Base-by-base conservation (phyloP, 768 basidiomycete species). In the Tylopilus rubrobrunneus region DNA sequence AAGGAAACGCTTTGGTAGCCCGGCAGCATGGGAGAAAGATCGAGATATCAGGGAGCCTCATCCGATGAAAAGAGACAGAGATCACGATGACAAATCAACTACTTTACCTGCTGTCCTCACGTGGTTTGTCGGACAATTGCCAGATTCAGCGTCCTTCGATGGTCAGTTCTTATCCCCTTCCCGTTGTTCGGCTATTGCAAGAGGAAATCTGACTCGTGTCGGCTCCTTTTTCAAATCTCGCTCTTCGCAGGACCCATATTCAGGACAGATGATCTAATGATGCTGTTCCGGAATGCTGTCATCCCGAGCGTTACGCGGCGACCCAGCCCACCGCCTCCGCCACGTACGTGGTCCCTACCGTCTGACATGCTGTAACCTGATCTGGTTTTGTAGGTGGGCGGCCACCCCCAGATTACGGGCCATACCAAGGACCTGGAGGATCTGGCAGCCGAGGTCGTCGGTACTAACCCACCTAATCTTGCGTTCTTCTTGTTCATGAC, bases 191-290 rank as follows among this genome's bases (percentile, higher is more conserved):
- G 58, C 42, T 51, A 46, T 46, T 19, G 52, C 6, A 53, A 49
- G 40, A 54, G 33, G 53, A 51, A 60, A 48, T 21, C 28, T 60
- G 53, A 59, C 53, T 56, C 54, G 44, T 51, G 11, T 5, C 29
- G 45, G 14, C 15, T 40, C 37, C 36, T 42, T 53, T 50, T 36
- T 51, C 54, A 19, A 19, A 49, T 29, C 51, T 58, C 25, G 34
- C 19, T 51, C 31, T 50, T 56, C 48, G 21, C 60, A 95, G 93
- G 93, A 5, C 94, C 94, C 9, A 80, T 92, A 37, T 96, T 96
- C 73, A 79, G 90, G 52, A 86, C 88, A 1, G 94, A 97, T 29
- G 93, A 96, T 68, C 74, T 96, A 37, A 87, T 98, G 84, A 85
- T 86, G 56, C 65, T 92, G 29, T 86, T 97, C 69, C 79, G 84